phyloP scores from a whole-genome alignment of 768 basidiomycete genomes.

The Phlebiopsis flavidoalba region DNA sequence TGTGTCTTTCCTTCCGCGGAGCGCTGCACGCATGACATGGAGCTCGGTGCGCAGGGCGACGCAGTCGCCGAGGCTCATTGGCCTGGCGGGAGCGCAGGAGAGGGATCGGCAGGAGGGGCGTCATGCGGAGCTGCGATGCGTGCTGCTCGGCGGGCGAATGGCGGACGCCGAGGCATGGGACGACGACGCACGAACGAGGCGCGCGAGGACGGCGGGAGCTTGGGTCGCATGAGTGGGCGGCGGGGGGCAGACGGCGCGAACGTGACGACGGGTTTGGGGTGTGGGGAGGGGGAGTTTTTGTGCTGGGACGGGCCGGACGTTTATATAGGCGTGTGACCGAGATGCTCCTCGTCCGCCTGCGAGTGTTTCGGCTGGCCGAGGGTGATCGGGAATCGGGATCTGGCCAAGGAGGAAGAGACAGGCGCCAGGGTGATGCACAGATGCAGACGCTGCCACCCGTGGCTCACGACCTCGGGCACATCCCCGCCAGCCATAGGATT shows the following conservation, averaged over 20 bases:
- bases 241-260: not conserved
- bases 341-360: not conserved
- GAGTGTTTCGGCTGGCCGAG: slow-evolving; percentile 3
- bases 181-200: slow-evolving; percentile 20
- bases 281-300: not conserved
- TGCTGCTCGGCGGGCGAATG: slow-evolving; percentile 44
- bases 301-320: not conserved
- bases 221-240: slow-evolving; percentile 6
- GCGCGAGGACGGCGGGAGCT: slow-evolving; percentile 15
- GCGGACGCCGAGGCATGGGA: slow-evolving; percentile 36
- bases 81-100: slow-evolving; percentile 67
- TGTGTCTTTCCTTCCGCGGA: slow-evolving; percentile 67
- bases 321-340: slow-evolving; percentile 9
- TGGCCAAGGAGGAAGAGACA: not conserved
- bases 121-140: slow-evolving; percentile 74
- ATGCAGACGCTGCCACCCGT: not conserved
- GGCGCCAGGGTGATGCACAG: not conserved
- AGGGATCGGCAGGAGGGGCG: slow-evolving; percentile 31
- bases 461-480: not conserved
- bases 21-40: slow-evolving; percentile 59
- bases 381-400: slow-evolving; percentile 6
- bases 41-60: slow-evolving; percentile 60
- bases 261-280: no score
- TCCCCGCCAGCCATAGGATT: no score
- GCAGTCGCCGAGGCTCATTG: slow-evolving; percentile 59